A percentile compares a stretch with the other conserved stretches of the same genome.
Conservation (phyloP, 305 asterid genomes). For the Solanum hybrid region DNA sequence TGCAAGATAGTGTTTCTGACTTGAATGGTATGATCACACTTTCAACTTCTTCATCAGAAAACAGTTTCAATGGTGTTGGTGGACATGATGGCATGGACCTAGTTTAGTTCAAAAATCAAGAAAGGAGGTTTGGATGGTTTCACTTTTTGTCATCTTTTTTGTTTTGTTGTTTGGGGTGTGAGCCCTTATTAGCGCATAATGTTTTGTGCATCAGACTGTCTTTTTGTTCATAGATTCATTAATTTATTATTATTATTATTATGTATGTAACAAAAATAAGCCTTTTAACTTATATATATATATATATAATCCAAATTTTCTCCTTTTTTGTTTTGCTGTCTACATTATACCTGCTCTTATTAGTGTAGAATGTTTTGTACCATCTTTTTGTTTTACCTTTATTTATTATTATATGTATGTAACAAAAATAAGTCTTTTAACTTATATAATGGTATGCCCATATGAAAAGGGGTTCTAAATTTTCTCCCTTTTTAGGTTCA, state of each 20-base stretch:
- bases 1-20: conserved; percentile 86
- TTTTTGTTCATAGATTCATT: not conserved
- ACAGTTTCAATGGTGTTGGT: conserved; percentile 23
- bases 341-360: not conserved
- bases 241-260: not conserved
- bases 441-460: not conserved
- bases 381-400: not conserved
- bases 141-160: not conserved
- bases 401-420: not conserved
- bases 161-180: not conserved
- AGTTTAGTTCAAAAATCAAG: conserved; percentile 4
- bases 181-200: not conserved
- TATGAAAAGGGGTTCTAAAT: not conserved
- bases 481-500: not conserved
- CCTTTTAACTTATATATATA: not conserved
- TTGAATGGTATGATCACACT: conserved; percentile 51
- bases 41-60: conserved; percentile 61
- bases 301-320: not conserved
- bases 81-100: not conserved
- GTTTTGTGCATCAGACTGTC: not conserved
- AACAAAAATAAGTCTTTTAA: not conserved
- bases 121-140: not conserved
- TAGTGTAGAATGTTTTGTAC: not conserved
- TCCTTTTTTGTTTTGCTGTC: not conserved
- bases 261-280: not conserved